Base-by-base conservation (phyloP, 306 rosid genomes). In the Cicer arietinum region DNA sequence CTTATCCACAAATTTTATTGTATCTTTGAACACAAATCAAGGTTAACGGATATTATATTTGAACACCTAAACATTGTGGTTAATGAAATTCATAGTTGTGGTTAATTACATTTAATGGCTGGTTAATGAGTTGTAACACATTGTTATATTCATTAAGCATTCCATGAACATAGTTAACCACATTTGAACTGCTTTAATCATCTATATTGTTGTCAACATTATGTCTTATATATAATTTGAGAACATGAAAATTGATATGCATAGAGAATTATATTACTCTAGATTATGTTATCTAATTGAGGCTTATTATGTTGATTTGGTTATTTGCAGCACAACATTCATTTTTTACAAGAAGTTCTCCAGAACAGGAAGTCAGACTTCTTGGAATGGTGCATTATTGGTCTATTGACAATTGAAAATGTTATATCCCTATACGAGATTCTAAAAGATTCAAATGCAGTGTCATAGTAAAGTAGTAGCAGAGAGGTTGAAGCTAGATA, bases 331-430 rank as follows among this genome's bases (percentile, higher is more conserved):
- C 93, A 90, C 81, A 94, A 94, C 84, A 92, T 94, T 86, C 99
- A 94, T 89, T 94, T 94, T 80, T 90, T 92, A 64, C 97, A 92
- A 81, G 97, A 94, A 86, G 97, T 88, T 77, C 91, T 94, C 13
- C 97, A 94, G 82, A 94, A 92, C 86, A 89, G 99, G 60, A 94
- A 92, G 83, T 94, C 97, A 8, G 96, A 94, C 86, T 88, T 92
- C 84, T 86, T 94, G 89, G 96, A 92, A 68, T 91, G 99, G 99
- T 92, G 97, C 87, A 90, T 94, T 79, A 94, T 94, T 74, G 93
- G 92, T 78, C 84, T 94, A 56, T 83, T 94, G 93, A 84, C 72
- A 2, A 85, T 94, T 61, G 98, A 94, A 80, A 94, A 90, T 80
- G 86, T 82, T 8, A 81, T 94, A 77, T 92, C 95, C 44, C 8